Percentiles rank a stretch among this genome's conserved stretches.
Conservation (phyloP, 2,329 filamentous ascomycete species). For the Fusarium torulosum region DNA sequence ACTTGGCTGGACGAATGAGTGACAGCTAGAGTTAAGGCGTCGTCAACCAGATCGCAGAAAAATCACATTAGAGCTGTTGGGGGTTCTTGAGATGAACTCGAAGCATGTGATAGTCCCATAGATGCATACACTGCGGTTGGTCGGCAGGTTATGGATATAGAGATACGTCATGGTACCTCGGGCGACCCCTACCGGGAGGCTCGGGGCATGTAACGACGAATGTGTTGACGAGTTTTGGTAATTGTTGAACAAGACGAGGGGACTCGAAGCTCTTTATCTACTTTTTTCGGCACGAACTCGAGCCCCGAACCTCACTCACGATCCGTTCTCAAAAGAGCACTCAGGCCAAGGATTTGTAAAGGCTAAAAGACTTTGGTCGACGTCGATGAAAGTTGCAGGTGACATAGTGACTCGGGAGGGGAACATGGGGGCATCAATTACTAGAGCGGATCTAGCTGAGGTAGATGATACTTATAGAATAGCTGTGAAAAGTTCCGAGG, state of each 20-base stretch:
- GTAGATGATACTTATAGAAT: slow-evolving; percentile 29
- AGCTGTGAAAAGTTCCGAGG: slow-evolving; percentile 36
- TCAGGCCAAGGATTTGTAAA: slow-evolving; percentile 18
- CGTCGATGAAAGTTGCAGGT: slow-evolving; percentile 46
- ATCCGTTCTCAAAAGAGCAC: slow-evolving; percentile 1
- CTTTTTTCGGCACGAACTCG: neutral
- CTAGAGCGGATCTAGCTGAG: slow-evolving; percentile 22
- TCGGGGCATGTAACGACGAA: slow-evolving; percentile 29
- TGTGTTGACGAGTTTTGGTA: slow-evolving; percentile 28
- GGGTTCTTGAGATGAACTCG: slow-evolving; percentile 15
- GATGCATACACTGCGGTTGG: slow-evolving; percentile 39
- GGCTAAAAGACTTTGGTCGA: slow-evolving; percentile 35
- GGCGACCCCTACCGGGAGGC: slow-evolving; percentile 34
- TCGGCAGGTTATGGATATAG: slow-evolving; percentile 35
- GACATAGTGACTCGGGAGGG: slow-evolving; percentile 40
- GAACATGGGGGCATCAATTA: slow-evolving; percentile 27
- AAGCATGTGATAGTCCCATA: slow-evolving; percentile 49
- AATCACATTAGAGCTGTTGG: slow-evolving; percentile 28
- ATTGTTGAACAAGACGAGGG: slow-evolving; percentile 20
- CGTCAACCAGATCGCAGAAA: slow-evolving; percentile 26
- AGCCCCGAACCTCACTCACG: neutral
- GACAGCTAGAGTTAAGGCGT: slow-evolving; percentile 33
- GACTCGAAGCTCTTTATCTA: slow-evolving; percentile 19
- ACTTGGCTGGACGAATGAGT: slow-evolving; percentile 21
- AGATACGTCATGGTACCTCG: slow-evolving; percentile 32